A percentile compares a stretch with the other conserved stretches of the same genome.
Evolutionary conservation across 129 eudicot genomes (phyloP).

Genomic region (Cynara cardunculus): DNA sequence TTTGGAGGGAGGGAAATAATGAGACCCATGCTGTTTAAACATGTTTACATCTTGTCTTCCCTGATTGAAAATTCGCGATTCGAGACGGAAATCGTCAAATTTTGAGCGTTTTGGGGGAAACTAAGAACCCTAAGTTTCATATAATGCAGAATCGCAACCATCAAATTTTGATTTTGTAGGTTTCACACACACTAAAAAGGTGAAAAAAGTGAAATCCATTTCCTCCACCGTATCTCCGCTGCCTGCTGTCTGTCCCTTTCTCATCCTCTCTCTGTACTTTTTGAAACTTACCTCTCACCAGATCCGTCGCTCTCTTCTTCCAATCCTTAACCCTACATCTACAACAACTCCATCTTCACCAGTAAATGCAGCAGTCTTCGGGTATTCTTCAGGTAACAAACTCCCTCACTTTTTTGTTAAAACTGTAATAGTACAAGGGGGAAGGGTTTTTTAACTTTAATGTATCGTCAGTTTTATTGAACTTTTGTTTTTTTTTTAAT

Average conservation of each 20-base stretch:
- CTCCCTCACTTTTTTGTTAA: constrained; percentile 4
- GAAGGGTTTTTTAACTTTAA: constrained; percentile 4
- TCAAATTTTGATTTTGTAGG: constrained; percentile 1
- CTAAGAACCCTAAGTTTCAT: constrained; percentile 18
- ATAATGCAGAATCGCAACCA: background rate
- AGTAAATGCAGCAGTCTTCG: constrained; percentile 9
- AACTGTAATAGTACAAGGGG: background rate
- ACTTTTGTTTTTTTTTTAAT: background rate
- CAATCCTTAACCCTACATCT: constrained; percentile 19
- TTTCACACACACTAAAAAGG: constrained; percentile 9
- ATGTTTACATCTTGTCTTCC: constrained; percentile 7
- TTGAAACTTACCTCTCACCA: constrained; percentile 30
- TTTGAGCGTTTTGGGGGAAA: background rate
- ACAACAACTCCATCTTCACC: constrained; percentile 11
- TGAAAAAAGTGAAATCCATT: constrained; percentile 15
- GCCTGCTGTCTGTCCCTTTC: constrained; percentile 17
- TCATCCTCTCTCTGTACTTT: constrained; percentile 18
- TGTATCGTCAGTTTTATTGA: background rate
- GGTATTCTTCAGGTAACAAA: constrained; percentile 5
- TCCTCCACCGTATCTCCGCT: constrained; percentile 13
- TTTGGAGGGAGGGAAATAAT: constrained; percentile 1
- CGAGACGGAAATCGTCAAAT: background rate
- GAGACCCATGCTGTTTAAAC: constrained; percentile 7
- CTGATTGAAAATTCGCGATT: background rate
- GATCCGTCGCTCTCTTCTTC: constrained; percentile 26